Percentiles rank a stretch among this genome's conserved stretches.
Conservation (phyloP, 2,329 filamentous ascomycete species). For the Fusarium circinatum region DNA sequence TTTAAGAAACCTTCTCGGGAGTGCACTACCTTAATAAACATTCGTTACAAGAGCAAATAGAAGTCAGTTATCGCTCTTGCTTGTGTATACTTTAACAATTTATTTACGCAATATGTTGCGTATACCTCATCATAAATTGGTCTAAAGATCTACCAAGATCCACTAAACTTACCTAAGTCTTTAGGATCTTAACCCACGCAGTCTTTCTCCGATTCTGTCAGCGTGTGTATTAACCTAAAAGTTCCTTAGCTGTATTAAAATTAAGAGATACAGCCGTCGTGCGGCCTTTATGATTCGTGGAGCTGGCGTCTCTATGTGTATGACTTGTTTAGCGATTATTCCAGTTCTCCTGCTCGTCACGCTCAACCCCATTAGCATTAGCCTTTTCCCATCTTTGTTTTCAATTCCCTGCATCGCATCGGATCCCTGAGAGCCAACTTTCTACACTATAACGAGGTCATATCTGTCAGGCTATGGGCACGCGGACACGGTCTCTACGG, state of each 20-base stretch:
- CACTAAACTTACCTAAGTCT: too few species aligned
- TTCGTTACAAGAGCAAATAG: fast-evolving
- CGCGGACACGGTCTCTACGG: too few species aligned
- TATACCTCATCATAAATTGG: neutral
- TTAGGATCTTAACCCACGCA: too few species aligned
- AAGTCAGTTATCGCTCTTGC: neutral
- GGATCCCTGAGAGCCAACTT: too few species aligned
- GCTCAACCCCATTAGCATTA: fast-evolving
- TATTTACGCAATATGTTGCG: fast-evolving
- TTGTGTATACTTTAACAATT: neutral
- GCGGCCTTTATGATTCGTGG: neutral
- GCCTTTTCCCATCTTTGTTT: neutral
- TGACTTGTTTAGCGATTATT: neutral
- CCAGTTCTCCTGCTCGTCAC: neutral
- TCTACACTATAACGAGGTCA: too few species aligned
- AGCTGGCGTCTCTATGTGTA: neutral
- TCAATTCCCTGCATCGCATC: too few species aligned
- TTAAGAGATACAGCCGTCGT: neutral
- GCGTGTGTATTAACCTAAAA: neutral
- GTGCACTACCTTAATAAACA: fast-evolving
- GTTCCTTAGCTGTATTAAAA: neutral
- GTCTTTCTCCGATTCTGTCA: neutral
- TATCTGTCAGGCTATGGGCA: neutral
- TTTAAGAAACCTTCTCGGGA: neutral
- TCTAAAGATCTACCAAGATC: too few species aligned